Percentiles rank a stretch among this genome's conserved stretches.
Evolutionary conservation across 768 basidiomycete genomes (phyloP).

Genomic region (Naganishia vaughanmartiniae): DNA sequence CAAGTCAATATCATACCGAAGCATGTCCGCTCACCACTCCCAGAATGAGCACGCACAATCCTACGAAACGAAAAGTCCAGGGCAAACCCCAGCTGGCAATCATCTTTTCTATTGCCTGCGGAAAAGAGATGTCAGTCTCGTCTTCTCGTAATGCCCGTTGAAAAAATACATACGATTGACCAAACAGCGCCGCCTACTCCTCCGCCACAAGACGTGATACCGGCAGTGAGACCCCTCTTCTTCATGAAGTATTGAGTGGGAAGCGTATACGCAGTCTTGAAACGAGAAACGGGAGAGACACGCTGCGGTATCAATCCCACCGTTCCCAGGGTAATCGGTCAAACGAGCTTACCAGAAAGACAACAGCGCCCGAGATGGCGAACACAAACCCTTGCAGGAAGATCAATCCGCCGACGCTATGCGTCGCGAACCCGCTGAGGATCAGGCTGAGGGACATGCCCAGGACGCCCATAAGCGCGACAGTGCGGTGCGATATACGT

Average conservation of each 20-base stretch:
- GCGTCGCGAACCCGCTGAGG: conserved; percentile 25
- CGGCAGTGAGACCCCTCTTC: conserved; percentile 33
- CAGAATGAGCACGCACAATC: conserved; percentile 8
- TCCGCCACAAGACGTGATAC: conserved; percentile 33
- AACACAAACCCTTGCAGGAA: conserved; percentile 34
- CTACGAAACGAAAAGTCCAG: conserved; percentile 27
- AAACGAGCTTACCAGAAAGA: conserved; percentile 29
- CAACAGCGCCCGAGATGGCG: conserved; percentile 16
- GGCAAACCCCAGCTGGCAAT: conserved; percentile 26
- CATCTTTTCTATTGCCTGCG: conserved; percentile 28
- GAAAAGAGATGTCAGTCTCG: not conserved
- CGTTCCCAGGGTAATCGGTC: not conserved
- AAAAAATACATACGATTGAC: conserved; percentile 28
- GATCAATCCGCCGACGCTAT: conserved; percentile 31
- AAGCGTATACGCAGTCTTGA: conserved; percentile 32
- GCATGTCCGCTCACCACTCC: conserved; percentile 2
- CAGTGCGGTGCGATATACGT: not conserved
- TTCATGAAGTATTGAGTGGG: conserved; percentile 34
- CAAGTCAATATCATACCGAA: not conserved
- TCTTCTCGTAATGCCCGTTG: not conserved
- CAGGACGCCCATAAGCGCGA: conserved; percentile 24
- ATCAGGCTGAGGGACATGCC: conserved; percentile 8
- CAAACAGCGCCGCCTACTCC: conserved; percentile 33
- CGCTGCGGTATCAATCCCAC: not conserved
- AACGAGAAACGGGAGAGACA: not conserved